Base-by-base conservation (phyloP, 2,329 filamentous ascomycete genomes). In the Penicillium oxalicum region DNA sequence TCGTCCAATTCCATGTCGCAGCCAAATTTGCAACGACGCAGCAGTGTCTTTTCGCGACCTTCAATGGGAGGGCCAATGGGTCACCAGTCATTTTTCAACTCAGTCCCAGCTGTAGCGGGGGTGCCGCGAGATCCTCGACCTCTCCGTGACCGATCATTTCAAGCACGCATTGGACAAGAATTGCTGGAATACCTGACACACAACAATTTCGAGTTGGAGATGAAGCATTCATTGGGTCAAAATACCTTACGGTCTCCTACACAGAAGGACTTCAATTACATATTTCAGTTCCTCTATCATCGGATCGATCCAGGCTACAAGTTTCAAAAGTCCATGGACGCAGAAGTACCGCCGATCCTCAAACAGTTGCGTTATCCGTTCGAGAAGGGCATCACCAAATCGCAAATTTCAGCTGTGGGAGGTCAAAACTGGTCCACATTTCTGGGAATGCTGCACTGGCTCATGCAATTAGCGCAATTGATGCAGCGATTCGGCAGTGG, bases 381-480 rank as follows among this genome's bases (percentile, higher is more conserved):
- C 64, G 90, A 95, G 62, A 88, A 90, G 69, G 91, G 85, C 62
- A 97, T 98, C 61, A 95, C 90, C 47, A 98, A 97, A 70, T 95
- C 89, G 45, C 90, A 95, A 64, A 89, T 98, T 49, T 83, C 89
- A 0, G 93, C 94, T 2, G 93, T 97, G 0, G 93, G 93, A 56
- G 91, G 91, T 2, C 90, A 95, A 70, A 97, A 97, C 65, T 98
- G 93, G 93, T 87, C 87, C 53, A 93, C 89, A 0, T 97, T 98
- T 62, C 75, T 98, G 9, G 93, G 91, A 0, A 75, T 98, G 66
- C 77, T 98, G 44, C 91, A 98, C 72, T 98, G 93, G 93, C 91
- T 98, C 83, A 95, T 98, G 91, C 91, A 97, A 69, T 76, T 98
- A 44, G 88, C 89, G 4, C 85, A 91, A 59, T 95, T 97, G 85